Evolutionary conservation across 2,329 filamentous ascomycete genomes (phyloP), one percentile per base, ranked within the genome.

Genomic region (Gnomoniopsis smithogilvyi): DNA sequence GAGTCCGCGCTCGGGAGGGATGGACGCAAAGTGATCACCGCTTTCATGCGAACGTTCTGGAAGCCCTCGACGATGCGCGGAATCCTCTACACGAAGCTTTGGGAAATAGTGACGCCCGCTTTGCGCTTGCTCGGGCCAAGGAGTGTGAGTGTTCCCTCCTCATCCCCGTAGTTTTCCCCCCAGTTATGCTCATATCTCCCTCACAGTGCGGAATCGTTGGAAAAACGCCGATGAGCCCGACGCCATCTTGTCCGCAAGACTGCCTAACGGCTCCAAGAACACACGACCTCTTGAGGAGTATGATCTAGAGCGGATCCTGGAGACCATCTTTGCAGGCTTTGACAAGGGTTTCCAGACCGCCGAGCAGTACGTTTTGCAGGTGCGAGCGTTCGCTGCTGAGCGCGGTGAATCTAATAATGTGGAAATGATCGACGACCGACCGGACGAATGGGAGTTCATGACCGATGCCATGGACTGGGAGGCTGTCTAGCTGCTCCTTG

Each of bases 41-140:
- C 76, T 91, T 87, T 67, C 89, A 92, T 63, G 86, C 87, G 36
- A 90, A 90, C 66, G 86, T 91, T 1, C 76, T 92, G 1, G 75
- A 78, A 17, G 81, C 86, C 0, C 75, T 91, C 0, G 82, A 86
- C 51, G 75, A 81, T n/a, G 69, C 75, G 6, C 70, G 69, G 0
- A 86, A 84, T 47, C 86, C 86, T 0, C 73, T 91, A 0, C 75
- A 85, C 51, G 67, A 62, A 0, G 77, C 80, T 0, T 71, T 91
- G 2, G 87, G 87, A 0, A 67, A 54, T 1, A 81, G 81, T 0
- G 76, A 81, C 2, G 83, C 86, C 6, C 76, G 80, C 12, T 73
- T 75, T n/a, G 82, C 87, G 55, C 76, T 92, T 3, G 78, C 78
- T 54, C 76, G 83, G 56, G 88, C 88, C 1, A 91, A 91, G 68